Evolutionary conservation across 306 rosid species (phyloP), one percentile per base, ranked within the genome.

Genomic region (Dalbergia oliveri): DNA sequence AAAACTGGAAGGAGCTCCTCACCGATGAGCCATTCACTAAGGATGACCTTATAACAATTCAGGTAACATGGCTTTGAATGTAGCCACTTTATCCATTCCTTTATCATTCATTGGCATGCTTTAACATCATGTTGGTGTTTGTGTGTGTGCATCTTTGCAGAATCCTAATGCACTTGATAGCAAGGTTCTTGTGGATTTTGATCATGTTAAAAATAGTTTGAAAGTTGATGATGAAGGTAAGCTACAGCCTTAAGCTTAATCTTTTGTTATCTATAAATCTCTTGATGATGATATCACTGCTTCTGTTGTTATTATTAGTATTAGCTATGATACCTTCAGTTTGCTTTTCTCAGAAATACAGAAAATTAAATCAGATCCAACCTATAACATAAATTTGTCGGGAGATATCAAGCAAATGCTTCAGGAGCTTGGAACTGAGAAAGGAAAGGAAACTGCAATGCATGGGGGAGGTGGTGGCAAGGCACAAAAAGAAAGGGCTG

Each of bases 391-490:
- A 81, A 96, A 96, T 80, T 90, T 91, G 64, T 77, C 89, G 54
- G 97, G 99, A 66, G 98, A 96, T 87, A 82, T 96, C 82, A 96
- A 91, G 84, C 94, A 96, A 87, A 96, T 91, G 99, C 90, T 93
- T 69, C 70, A 84, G 78, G 99, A 96, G 82, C 91, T 96, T 69
- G 98, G 98, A 81, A 96, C 98, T n/a, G 98, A 93, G 78, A 85
- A 90, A 79, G 99, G 97, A 85, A 93, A 83, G 86, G 89, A 91
- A 93, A 86, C 97, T 19, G 98, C 97, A 8, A 39, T 93, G 89
- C 99, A 74, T 86, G 99, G 99, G 63, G 98, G 99, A 82, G 99
- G 99, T 82, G 99, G 99, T 69, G 88, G 91, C 84, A 96, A 96
- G 91, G 99, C 99, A 78, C 97, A 86, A 81, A 93, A 93, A 44